Evolutionary conservation across 2,329 filamentous ascomycete genomes (phyloP).

Genomic region (Fusarium xylarioides): DNA sequence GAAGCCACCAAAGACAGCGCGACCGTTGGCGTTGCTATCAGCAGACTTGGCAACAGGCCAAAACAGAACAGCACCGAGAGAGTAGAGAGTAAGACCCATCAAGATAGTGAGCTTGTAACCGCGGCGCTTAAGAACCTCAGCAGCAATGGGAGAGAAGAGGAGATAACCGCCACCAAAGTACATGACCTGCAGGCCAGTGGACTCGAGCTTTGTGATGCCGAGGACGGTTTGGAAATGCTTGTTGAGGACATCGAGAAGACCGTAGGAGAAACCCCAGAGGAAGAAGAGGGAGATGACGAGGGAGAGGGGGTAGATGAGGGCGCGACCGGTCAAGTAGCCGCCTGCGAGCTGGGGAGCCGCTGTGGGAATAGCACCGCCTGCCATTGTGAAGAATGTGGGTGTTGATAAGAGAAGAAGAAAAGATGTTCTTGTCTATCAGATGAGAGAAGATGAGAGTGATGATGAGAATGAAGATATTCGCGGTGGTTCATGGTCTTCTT

Average conservation of each 20-base stretch:
- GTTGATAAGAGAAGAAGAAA: background rate
- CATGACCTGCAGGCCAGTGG: conserved; percentile 59
- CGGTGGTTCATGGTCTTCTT: conserved; percentile 9
- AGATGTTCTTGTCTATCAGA: conserved; percentile 8
- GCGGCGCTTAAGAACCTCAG: conserved; percentile 68
- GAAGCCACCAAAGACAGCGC: conserved; percentile 73
- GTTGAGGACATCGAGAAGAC: conserved; percentile 59
- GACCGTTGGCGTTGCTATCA: conserved; percentile 29
- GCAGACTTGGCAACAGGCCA: conserved; percentile 65
- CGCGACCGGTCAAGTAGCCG: conserved; percentile 38
- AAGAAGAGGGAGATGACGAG: conserved; percentile 62
- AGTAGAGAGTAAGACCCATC: conserved; percentile 72
- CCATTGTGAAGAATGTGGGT: conserved; percentile 26
- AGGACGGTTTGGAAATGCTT: conserved; percentile 59
- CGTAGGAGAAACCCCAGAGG: conserved; percentile 58
- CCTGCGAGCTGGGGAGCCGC: conserved; percentile 36
- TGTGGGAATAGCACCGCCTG: conserved; percentile 34
- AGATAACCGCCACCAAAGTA: conserved; percentile 63
- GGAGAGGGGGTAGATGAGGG: conserved; percentile 65
- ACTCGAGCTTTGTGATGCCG: conserved; percentile 54
- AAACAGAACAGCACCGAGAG: conserved; percentile 63
- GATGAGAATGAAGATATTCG: conserved; percentile 3
- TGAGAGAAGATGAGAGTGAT: conserved; percentile 14
- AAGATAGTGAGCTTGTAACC: conserved; percentile 75
- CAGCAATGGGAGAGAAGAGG: conserved; percentile 59